A percentile compares a stretch with the other conserved stretches of the same genome.
Conservation (phyloP, 2,329 filamentous ascomycete species). For the Purpureocillium takamizusanense region DNA sequence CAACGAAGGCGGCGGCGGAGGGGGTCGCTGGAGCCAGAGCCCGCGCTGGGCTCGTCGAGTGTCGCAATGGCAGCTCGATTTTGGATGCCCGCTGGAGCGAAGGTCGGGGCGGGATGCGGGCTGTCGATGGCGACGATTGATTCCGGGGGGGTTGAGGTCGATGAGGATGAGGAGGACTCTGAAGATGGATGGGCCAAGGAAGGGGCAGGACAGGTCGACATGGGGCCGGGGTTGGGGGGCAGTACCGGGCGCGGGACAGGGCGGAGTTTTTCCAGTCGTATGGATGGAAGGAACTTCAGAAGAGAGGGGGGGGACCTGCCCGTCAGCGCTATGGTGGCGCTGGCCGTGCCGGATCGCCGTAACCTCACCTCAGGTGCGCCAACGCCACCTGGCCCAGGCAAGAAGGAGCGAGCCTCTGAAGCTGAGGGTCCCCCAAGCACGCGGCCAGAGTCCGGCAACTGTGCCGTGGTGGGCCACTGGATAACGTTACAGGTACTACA, state of each 20-base stretch:
- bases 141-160: not conserved
- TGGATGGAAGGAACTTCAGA: too few relatives aligned
- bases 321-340: too few relatives aligned
- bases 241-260: not conserved
- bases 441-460: too few relatives aligned
- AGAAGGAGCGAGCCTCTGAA: too few relatives aligned
- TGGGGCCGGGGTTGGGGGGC: not conserved
- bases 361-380: too few relatives aligned
- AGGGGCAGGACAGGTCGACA: not conserved
- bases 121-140: not conserved
- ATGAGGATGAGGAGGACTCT: not conserved
- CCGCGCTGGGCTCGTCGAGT: slow-evolving; percentile 5
- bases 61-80: slow-evolving; percentile 1
- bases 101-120: not conserved
- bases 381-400: too few relatives aligned
- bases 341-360: too few relatives aligned
- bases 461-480: too few relatives aligned
- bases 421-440: too few relatives aligned
- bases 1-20: not conserved
- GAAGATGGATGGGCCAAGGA: not conserved
- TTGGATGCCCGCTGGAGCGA: not conserved
- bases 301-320: not conserved
- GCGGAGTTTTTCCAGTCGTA: too few relatives aligned
- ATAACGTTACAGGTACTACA: too few relatives aligned
- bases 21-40: slow-evolving; percentile 6